These are phyloP conservation scores for Mortierella sp. DNA, from an alignment of 371 early-diverging fungal genomes.

Conservation along the genomic window DNA sequence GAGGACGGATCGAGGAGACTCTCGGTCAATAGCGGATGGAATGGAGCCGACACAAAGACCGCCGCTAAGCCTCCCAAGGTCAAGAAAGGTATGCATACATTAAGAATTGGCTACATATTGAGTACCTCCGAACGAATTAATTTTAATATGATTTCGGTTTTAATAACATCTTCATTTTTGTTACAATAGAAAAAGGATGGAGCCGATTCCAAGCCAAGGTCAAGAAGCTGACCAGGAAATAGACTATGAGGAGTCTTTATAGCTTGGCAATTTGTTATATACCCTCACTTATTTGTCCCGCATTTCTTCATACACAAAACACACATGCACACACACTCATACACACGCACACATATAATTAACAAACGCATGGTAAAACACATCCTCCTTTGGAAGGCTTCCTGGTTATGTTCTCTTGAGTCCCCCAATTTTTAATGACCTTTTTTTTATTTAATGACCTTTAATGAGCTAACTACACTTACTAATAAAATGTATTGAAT, in stretches of 20 bases:
- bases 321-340: neutral
- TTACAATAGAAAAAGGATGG: slow-evolving; percentile 41
- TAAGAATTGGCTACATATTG: too few relatives aligned
- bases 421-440: slow-evolving; percentile 2
- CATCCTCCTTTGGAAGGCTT: neutral
- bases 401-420: slow-evolving; percentile 2
- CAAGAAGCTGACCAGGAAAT: slow-evolving; percentile 46
- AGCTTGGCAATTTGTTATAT: neutral
- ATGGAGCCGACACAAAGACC: neutral
- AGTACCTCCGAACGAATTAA: too few relatives aligned
- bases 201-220: slow-evolving; percentile 53
- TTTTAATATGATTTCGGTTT: neutral
- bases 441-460: neutral
- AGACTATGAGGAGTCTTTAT: neutral
- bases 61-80: neutral
- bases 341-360: neutral
- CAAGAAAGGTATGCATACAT: slow-evolving; percentile 23
- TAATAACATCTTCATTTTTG: neutral
- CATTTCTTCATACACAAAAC: neutral
- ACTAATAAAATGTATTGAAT: too few relatives aligned
- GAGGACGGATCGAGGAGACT: slow-evolving; percentile 7
- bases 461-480: neutral
- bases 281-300: slow-evolving; percentile 7
- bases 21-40: slow-evolving; percentile 19
- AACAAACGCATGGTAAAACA: neutral